Percentiles rank a stretch among this genome's conserved stretches.
phyloP scores from a whole-genome alignment of 345 rosid genomes.

The Linum usitatissimum region DNA sequence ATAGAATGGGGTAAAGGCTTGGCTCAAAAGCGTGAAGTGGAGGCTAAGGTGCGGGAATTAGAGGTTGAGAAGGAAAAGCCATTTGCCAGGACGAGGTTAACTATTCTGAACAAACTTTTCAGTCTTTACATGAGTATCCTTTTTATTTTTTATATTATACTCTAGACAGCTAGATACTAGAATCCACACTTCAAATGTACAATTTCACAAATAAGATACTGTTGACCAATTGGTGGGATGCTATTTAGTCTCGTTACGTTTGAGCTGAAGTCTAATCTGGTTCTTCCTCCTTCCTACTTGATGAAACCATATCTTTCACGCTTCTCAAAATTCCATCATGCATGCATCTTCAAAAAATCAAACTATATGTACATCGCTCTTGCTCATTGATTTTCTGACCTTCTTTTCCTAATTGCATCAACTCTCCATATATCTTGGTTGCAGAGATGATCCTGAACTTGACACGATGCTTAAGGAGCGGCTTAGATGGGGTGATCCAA shows the following conservation, averaged over 20 bases:
- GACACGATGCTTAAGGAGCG: constrained; percentile 65
- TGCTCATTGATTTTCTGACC: neutral
- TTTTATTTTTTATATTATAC: constrained; percentile 2
- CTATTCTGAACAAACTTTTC: neutral
- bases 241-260: neutral
- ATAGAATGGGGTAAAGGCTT: constrained; percentile 99
- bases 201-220: too few relatives aligned
- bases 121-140: neutral
- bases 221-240: neutral
- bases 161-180: constrained; percentile 1
- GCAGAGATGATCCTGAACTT: constrained; percentile 93
- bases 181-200: neutral
- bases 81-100: constrained; percentile 80
- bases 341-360: too few relatives aligned
- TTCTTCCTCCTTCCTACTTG: too few relatives aligned
- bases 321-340: too few relatives aligned
- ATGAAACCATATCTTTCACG: too few relatives aligned
- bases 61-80: constrained; percentile 84
- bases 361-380: neutral
- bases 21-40: constrained; percentile 87
- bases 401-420: constrained; percentile 6
- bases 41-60: constrained; percentile 55
- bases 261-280: too few relatives aligned
- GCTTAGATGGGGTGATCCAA: constrained; percentile 85
- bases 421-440: constrained; percentile 4